phyloP scores from a whole-genome alignment of 73 alveolate genomes.

The Paramecium biaurelia region DNA sequence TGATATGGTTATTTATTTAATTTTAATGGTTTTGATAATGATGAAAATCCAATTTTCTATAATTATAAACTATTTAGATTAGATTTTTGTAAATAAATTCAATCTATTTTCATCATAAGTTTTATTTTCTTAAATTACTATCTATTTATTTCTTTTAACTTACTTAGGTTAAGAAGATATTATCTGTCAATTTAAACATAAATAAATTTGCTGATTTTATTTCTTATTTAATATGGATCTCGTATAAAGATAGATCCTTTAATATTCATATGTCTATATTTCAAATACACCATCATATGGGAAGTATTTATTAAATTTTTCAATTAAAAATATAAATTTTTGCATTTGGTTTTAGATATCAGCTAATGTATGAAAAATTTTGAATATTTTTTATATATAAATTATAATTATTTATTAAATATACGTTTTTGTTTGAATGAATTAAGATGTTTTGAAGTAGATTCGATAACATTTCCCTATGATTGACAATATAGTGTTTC shows the following conservation, averaged over 20 bases:
- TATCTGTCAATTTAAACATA: neutral
- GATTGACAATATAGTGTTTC: neutral
- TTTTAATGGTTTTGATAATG: neutral
- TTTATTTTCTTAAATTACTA: neutral
- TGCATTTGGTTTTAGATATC: too few species aligned
- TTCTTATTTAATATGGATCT: neutral
- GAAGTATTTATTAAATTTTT: too few species aligned
- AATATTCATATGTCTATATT: neutral
- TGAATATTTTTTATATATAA: neutral
- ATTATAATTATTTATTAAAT: neutral
- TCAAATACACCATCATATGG: too few species aligned
- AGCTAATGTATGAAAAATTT: too few species aligned
- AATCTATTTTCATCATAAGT: neutral
- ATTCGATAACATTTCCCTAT: neutral
- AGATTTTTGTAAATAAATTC: neutral
- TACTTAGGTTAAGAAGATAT: neutral
- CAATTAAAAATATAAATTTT: too few species aligned
- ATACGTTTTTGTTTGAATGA: neutral
- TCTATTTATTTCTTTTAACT: neutral
- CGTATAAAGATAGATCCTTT: neutral
- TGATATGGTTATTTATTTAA: neutral
- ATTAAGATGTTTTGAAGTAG: neutral
- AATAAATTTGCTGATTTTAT: neutral
- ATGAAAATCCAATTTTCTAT: neutral
- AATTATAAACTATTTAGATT: neutral